phyloP scores from a whole-genome alignment of 768 basidiomycete species.

The Amanita polypyramis region DNA sequence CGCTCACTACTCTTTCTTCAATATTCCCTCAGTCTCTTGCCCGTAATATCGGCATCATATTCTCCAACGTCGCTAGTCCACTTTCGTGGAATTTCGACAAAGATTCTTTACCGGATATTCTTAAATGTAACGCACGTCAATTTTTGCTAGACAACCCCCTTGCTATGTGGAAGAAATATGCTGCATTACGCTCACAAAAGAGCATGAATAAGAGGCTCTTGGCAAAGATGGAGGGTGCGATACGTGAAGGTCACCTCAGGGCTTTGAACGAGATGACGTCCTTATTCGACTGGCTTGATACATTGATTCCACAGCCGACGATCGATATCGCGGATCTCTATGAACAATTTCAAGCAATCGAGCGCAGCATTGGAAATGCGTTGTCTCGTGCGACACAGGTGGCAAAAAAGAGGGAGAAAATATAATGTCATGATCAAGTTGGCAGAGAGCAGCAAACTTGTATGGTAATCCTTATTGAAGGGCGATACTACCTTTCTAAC shows the following conservation, averaged over 20 bases:
- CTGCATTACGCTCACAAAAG: background rate
- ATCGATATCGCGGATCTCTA: slow-evolving; percentile 9
- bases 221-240: too few species aligned
- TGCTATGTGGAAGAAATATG: slow-evolving; percentile 4
- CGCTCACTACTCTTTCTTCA: slow-evolving; percentile 14
- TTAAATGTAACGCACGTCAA: slow-evolving; percentile 4
- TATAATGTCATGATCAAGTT: background rate
- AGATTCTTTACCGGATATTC: slow-evolving; percentile 10
- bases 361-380: slow-evolving; percentile 8
- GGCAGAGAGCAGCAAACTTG: background rate
- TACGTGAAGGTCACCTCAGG: slow-evolving; percentile 3
- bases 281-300: slow-evolving; percentile 12
- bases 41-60: slow-evolving; percentile 16
- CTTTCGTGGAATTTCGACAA: slow-evolving; percentile 13
- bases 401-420: slow-evolving; percentile 8
- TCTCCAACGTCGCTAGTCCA: slow-evolving; percentile 13
- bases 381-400: slow-evolving; percentile 10
- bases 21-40: slow-evolving; percentile 16
- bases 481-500: background rate
- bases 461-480: too few species aligned
- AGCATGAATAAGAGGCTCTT: background rate
- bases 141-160: slow-evolving; percentile 11
- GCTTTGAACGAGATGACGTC: slow-evolving; percentile 6
- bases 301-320: slow-evolving; percentile 10
- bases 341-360: slow-evolving; percentile 9